These are phyloP conservation scores for Tricholoma saponaceum DNA, from an alignment of 768 basidiomycete genomes.

Conservation along the genomic window DNA sequence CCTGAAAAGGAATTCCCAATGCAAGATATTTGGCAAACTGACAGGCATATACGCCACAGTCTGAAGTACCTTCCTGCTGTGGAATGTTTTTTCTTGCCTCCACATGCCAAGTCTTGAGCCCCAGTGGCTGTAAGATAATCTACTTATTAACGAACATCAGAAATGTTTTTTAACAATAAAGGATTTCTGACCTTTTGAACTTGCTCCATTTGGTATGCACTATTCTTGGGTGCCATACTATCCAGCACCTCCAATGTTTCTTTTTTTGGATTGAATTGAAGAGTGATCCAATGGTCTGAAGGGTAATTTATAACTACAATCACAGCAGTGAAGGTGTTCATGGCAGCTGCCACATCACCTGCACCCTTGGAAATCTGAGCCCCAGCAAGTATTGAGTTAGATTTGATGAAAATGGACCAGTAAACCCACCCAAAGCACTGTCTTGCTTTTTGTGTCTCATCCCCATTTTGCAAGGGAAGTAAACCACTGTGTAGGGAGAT, in stretches of 20 bases:
- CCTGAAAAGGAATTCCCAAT: not conserved
- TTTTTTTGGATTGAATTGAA: not conserved
- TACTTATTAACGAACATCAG: not conserved
- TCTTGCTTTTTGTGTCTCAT: not conserved
- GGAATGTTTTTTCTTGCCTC: not conserved
- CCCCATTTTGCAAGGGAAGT: not conserved
- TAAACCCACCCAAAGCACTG: not conserved
- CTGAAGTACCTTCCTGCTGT: not conserved
- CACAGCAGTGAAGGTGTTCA: not conserved
- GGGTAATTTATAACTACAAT: not conserved
- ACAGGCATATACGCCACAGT: not conserved
- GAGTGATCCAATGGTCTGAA: not conserved
- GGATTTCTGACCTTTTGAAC: not conserved
- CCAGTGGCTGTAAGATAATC: not conserved
- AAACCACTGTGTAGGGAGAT: not conserved
- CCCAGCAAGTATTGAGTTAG: not conserved
- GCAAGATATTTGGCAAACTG: not conserved
- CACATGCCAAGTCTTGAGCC: not conserved
- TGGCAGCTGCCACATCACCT: not conserved
- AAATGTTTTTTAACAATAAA: not conserved
- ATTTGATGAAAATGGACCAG: not conserved
- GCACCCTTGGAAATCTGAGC: not conserved
- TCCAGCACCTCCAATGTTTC: not conserved
- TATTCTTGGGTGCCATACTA: not conserved
- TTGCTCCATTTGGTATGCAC: not conserved